phyloP scores from a whole-genome alignment of 495 filamentous ascomycete species.

The Chlorociboria aeruginascens region DNA sequence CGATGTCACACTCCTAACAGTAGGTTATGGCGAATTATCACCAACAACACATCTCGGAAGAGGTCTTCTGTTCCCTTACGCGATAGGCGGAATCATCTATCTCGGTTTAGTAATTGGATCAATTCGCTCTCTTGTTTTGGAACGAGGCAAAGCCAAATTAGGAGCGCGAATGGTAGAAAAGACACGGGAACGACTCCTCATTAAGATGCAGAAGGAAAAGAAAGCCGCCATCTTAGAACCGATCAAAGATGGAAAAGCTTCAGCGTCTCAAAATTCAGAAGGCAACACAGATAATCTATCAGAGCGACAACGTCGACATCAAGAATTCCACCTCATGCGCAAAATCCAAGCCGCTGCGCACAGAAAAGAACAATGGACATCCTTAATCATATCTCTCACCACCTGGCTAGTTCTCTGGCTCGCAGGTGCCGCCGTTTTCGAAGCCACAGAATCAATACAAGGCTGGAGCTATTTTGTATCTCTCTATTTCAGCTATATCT shows the following conservation, averaged over 20 bases:
- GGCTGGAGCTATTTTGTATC: constrained; percentile 71
- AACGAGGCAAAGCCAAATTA: constrained; percentile 61
- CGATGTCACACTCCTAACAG: constrained; percentile 72
- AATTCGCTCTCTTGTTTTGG: constrained; percentile 67
- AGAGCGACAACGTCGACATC: constrained; percentile 50
- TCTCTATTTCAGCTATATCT: constrained; percentile 71
- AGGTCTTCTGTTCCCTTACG: constrained; percentile 64
- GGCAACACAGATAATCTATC: constrained; percentile 10
- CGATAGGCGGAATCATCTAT: constrained; percentile 63
- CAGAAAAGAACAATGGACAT: constrained; percentile 52
- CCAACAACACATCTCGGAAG: constrained; percentile 47
- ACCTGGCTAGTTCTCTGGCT: constrained; percentile 71
- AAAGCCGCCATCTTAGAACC: constrained; percentile 36
- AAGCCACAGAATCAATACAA: constrained; percentile 28
- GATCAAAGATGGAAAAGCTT: constrained; percentile 15
- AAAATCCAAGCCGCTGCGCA: constrained; percentile 57
- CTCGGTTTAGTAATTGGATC: constrained; percentile 79
- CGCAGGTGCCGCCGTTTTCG: constrained; percentile 64
- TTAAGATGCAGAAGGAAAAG: constrained; percentile 34
- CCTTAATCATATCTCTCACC: constrained; percentile 47
- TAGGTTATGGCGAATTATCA: constrained; percentile 64
- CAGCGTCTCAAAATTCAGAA: constrained; percentile 5
- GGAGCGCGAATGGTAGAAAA: constrained; percentile 59
- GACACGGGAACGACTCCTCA: constrained; percentile 44
- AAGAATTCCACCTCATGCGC: constrained; percentile 78